phyloP scores from a whole-genome alignment of 495 filamentous ascomycete species.

The Podospora sp. region DNA sequence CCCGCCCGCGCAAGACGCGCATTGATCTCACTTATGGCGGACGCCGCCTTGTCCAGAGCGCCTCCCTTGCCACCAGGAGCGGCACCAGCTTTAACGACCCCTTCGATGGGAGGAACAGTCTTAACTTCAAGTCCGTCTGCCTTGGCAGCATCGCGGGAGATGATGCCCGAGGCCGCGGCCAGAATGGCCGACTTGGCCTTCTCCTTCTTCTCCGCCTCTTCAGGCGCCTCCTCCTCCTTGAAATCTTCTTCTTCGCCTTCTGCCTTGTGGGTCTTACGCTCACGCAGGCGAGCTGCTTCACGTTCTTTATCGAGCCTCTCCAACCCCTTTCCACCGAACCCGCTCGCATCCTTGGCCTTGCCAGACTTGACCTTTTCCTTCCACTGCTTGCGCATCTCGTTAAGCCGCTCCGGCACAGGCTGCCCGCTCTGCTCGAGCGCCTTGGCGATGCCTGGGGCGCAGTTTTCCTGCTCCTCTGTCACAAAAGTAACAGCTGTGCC shows the following conservation, averaged over 20 bases:
- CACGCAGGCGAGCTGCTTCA: conserved; percentile 77
- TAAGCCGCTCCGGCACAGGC: conserved; percentile 67
- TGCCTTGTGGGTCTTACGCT: conserved; percentile 86
- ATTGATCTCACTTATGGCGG: conserved; percentile 84
- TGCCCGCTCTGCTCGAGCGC: conserved; percentile 91
- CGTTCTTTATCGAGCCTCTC: conserved; percentile 90
- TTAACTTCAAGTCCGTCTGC: conserved; percentile 45
- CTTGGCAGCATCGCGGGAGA: conserved; percentile 47
- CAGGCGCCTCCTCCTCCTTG: conserved; percentile 69
- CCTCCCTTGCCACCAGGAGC: conserved; percentile 59
- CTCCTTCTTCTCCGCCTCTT: conserved; percentile 60
- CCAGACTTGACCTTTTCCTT: conserved; percentile 88
- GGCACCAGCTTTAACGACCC: conserved; percentile 60
- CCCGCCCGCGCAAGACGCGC: conserved; percentile 82
- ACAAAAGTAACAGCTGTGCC: conserved; percentile 96
- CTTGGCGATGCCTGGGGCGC: conserved; percentile 85
- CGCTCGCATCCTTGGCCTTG: conserved; percentile 83
- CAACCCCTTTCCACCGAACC: conserved; percentile 93
- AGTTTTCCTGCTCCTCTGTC: conserved; percentile 88
- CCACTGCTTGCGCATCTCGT: conserved; percentile 66
- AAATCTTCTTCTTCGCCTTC: conserved; percentile 88
- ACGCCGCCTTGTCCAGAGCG: conserved; percentile 79
- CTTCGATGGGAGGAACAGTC: conserved; percentile 39
- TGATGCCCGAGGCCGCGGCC: conserved; percentile 59
- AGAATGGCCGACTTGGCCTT: conserved; percentile 67